Base-by-base conservation (phyloP, 306 rosid genomes). In the Castanospermum australe region DNA sequence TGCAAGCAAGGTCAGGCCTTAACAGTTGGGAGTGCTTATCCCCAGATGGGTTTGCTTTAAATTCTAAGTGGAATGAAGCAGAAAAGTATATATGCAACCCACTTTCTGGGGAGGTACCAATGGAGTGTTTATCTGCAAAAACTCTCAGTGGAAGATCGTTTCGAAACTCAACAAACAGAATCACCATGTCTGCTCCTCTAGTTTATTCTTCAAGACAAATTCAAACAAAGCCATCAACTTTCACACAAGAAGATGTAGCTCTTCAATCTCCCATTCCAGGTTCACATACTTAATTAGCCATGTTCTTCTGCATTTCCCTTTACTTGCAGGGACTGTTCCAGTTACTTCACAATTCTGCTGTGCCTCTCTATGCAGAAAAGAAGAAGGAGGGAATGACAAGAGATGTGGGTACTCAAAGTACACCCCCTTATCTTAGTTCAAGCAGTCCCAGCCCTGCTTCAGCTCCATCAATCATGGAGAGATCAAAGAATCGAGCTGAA, bases 51-150 rank as follows among this genome's bases (percentile, higher is more conserved):
- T 90, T 93, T 87, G 92, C 96, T 51, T 82, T 95, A 78, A 91
- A 95, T 82, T 91, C 99, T 2, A 95, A 95, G 82, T 95, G 99
- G 99, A 91, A 89, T 64, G 99, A 95, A 71, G 99, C 99, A 69
- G 99, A 95, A 81, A 95, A 87, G 41, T 95, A 93, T 60, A 95
- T 95, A 74, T 86, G 98, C 89, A 95, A 95, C 36, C 99, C 99
- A 48, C 85, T 86, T 72, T 95, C 99, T 13, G 99, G 99, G 38
- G 93, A 95, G 22, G 89, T 95, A 25, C 99, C 99, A 51, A 70
- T 90, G 84, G 99, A 95, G 83, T 95, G 99, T 91, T 81, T 95
- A 67, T 95, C 99, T 44, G 89, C 98, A 48, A 95, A 93, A 87
- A 90, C 99, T 48, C 93, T 89, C 1, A 91, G 96, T 76, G 97